A percentile compares a stretch with the other conserved stretches of the same genome.
Conservation (phyloP, 352 stramenopile species). For the Pythium chondricola region DNA sequence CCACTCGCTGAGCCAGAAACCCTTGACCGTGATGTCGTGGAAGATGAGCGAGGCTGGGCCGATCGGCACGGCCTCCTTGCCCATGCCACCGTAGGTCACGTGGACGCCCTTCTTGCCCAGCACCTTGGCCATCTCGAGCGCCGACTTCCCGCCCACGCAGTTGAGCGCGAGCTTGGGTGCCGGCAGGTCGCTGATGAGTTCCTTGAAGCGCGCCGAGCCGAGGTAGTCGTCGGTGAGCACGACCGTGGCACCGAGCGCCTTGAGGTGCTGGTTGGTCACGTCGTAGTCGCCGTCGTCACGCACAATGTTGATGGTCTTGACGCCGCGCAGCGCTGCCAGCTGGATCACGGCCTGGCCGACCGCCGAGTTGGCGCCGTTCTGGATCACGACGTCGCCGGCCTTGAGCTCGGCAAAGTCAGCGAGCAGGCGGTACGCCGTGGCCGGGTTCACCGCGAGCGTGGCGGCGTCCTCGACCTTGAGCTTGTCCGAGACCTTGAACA, state of each 20-base stretch:
- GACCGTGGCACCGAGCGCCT: constrained; percentile 70
- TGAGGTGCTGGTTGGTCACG: constrained; percentile 65
- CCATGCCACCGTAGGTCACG: constrained; percentile 79
- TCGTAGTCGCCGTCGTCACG: constrained; percentile 79
- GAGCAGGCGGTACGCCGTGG: constrained; percentile 82
- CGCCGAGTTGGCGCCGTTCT: constrained; percentile 86
- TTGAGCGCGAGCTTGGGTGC: constrained; percentile 83
- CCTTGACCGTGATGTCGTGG: constrained; percentile 85
- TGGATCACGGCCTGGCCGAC: constrained; percentile 88
- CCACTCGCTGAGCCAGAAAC: constrained; percentile 85
- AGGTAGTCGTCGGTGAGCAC: constrained; percentile 71
- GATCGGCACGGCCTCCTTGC: constrained; percentile 61
- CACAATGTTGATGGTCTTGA: constrained; percentile 90
- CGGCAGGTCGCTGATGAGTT: constrained; percentile 75
- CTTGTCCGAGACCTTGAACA: constrained; percentile 75
- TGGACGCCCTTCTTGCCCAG: constrained; percentile 71
- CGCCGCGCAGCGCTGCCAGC: constrained; percentile 75
- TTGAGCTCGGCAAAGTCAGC: constrained; percentile 75
- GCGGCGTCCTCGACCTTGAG: constrained; percentile 83
- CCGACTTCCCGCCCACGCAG: constrained; percentile 67
- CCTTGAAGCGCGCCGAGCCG: constrained; percentile 77
- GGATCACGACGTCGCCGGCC: constrained; percentile 83
- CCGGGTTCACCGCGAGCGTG: constrained; percentile 76
- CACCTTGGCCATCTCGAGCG: constrained; percentile 58
- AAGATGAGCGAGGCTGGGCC: constrained; percentile 77